phyloP scores from a whole-genome alignment of 352 stramenopile species.

The Phytophthora sp. region DNA sequence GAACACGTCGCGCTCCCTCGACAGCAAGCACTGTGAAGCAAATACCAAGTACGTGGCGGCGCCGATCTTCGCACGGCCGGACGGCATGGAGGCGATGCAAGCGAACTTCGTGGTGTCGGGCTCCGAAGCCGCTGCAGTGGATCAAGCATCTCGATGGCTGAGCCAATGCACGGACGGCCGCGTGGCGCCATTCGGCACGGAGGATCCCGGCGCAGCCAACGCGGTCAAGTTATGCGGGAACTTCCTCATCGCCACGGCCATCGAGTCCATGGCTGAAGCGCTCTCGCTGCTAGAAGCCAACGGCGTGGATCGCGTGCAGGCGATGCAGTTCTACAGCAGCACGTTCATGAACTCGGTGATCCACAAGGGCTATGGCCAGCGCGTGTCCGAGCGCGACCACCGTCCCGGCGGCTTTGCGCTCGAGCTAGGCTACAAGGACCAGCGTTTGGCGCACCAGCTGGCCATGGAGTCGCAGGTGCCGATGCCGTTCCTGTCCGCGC shows the following conservation, averaged over 20 bases:
- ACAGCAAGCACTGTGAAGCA: slow-evolving; percentile 36
- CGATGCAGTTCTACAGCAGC: slow-evolving; percentile 79
- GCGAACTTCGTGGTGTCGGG: slow-evolving; percentile 68
- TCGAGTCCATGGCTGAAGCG: slow-evolving; percentile 79
- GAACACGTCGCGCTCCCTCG: slow-evolving; percentile 54
- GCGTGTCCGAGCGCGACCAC: slow-evolving; percentile 80
- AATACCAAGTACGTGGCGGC: slow-evolving; percentile 54
- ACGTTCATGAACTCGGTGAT: slow-evolving; percentile 86
- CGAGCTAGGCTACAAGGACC: slow-evolving; percentile 78
- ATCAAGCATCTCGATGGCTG: slow-evolving; percentile 44
- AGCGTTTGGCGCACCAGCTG: slow-evolving; percentile 63
- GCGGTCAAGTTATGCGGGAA: slow-evolving; percentile 84
- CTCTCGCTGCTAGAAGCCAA: slow-evolving; percentile 72
- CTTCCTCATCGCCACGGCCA: slow-evolving; percentile 81
- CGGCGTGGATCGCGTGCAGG: slow-evolving; percentile 72
- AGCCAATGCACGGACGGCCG: slow-evolving; percentile 41
- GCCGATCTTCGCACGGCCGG: slow-evolving; percentile 76
- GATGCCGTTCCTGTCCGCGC: slow-evolving; percentile 81
- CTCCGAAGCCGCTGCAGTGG: slow-evolving; percentile 40
- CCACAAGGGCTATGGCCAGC: slow-evolving; percentile 82
- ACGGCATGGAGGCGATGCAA: slow-evolving; percentile 72
- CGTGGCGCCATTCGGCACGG: slow-evolving; percentile 57
- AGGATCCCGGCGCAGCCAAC: slow-evolving; percentile 70
- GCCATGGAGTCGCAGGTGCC: slow-evolving; percentile 57
- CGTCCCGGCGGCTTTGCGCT: slow-evolving; percentile 73